Evolutionary conservation across 345 rosid species (phyloP), one percentile per base, ranked within the genome.

Genomic region (Ceriops tagal): DNA sequence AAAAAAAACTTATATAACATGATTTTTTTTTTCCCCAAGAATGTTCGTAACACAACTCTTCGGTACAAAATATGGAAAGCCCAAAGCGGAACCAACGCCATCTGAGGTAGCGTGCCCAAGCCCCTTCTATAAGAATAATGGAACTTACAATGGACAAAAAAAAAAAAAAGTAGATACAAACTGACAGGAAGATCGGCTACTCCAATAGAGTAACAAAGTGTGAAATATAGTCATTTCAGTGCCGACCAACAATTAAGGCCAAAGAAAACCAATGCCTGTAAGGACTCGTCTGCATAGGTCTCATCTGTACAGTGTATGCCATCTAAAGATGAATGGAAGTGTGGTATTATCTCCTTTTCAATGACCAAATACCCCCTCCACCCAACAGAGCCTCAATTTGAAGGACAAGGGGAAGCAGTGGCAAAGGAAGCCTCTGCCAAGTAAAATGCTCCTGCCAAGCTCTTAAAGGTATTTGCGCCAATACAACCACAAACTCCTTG

Each of bases 221-320:
- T 51, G 64, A 34, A 3, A 6, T 58, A 43, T 51, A 58, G 69
- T 11, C 26, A 16, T 7, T 58, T 57, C 47, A n/a, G 3, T 8
- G 65, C 13, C 49, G 21, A 39, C 64, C 47, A 18, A 32, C 32
- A 55, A 67, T 31, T 47, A 31, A 31, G 22, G 27, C 61, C 59
- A 65, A 31, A 5, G 32, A 15, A 34, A 8, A 21, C 58, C 60
- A 19, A 53, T 60, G 56, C 69, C 19, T 52, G 55, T 62, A 61
- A 71, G 63, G 51, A 56, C 60, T 43, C 35, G 46, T 61, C 72
- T 65, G 66, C 58, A 46, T 26, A 66, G 64, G 68, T 34, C 78
- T 71, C 72, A 72, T 76, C 85, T 86, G 83, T 86, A 83, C 86
- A 82, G 73, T 72, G 57, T 81, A 46, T 39, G 31, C 60, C 66